A percentile compares a stretch with the other conserved stretches of the same genome.
Evolutionary conservation across 208 protist genomes (phyloP).

Genomic region (Sergeia podlipaevii): DNA sequence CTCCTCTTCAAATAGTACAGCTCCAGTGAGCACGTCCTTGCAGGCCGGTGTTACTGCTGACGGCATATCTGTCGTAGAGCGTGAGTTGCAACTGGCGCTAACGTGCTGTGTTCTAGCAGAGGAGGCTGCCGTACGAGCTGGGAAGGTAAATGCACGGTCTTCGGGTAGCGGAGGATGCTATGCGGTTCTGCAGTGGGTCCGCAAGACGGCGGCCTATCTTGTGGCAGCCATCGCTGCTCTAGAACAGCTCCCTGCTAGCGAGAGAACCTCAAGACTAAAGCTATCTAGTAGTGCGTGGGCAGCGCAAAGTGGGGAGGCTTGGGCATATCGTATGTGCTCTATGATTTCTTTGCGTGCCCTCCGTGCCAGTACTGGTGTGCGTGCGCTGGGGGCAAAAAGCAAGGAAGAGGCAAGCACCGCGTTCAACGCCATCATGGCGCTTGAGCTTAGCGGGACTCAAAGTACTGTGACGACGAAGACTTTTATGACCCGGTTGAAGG

Average conservation of each 20-base stretch:
- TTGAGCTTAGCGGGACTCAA: no score
- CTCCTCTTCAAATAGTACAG: no score
- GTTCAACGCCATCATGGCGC: no score
- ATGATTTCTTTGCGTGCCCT: conserved; percentile 45
- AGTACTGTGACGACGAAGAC: no score
- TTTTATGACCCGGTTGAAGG: no score
- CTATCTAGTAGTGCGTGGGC: conserved; percentile 13
- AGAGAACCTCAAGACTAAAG: no score
- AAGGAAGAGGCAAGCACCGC: no score
- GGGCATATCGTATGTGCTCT: conserved; percentile 26
- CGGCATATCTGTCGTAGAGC: not conserved
- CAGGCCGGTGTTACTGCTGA: not conserved
- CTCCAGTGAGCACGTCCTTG: not conserved
- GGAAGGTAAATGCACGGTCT: conserved; percentile 13
- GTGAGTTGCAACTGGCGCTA: conserved; percentile 37
- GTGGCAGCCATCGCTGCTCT: no score
- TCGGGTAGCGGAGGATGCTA: conserved; percentile 18
- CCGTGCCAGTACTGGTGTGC: no score
- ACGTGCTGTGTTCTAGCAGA: conserved; percentile 33
- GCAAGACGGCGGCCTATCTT: not conserved
- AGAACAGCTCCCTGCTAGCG: not conserved
- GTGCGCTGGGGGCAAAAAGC: no score
- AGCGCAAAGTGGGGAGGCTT: conserved; percentile 13
- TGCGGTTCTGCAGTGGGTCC: no score
- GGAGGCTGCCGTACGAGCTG: not conserved